phyloP scores from a whole-genome alignment of 1,284 basidiomycete genomes.

The Exobasidium cylindrosporum region DNA sequence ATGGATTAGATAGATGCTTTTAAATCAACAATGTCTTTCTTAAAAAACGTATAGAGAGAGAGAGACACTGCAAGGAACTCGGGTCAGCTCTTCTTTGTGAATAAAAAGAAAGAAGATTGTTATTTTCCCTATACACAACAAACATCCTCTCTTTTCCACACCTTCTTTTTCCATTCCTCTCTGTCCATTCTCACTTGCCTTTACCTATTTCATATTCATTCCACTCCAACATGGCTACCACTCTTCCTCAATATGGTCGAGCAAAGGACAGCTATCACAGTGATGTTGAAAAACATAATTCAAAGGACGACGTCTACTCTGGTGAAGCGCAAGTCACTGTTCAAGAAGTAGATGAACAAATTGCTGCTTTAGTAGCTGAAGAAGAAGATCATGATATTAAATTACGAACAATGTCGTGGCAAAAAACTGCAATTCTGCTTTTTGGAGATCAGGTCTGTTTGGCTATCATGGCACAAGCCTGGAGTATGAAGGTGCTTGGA shows the following conservation, averaged over 20 bases:
- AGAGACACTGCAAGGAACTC: no score
- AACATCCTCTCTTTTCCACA: no score
- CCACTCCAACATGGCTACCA: neutral
- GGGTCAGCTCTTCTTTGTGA: no score
- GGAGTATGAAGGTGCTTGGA: slow-evolving; percentile 39
- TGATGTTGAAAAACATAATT: neutral
- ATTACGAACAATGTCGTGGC: slow-evolving; percentile 29
- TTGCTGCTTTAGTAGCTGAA: slow-evolving; percentile 14
- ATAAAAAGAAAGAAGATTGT: no score
- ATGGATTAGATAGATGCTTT: no score
- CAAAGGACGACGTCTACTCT: neutral
- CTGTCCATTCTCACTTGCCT: neutral
- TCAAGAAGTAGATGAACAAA: slow-evolving; percentile 11
- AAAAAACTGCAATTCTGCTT: slow-evolving; percentile 35
- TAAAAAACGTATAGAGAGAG: no score
- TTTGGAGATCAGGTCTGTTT: slow-evolving; percentile 50
- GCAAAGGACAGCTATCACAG: neutral
- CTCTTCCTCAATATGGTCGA: neutral
- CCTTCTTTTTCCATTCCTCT: no score
- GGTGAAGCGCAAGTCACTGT: slow-evolving; percentile 13
- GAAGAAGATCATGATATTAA: slow-evolving; percentile 21
- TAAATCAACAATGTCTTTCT: no score
- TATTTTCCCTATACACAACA: no score
- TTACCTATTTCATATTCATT: no score
- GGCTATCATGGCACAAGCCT: slow-evolving; percentile 46